Conservation (phyloP, 2,329 filamentous ascomycete genomes). For the Aureobasidium lini region DNA sequence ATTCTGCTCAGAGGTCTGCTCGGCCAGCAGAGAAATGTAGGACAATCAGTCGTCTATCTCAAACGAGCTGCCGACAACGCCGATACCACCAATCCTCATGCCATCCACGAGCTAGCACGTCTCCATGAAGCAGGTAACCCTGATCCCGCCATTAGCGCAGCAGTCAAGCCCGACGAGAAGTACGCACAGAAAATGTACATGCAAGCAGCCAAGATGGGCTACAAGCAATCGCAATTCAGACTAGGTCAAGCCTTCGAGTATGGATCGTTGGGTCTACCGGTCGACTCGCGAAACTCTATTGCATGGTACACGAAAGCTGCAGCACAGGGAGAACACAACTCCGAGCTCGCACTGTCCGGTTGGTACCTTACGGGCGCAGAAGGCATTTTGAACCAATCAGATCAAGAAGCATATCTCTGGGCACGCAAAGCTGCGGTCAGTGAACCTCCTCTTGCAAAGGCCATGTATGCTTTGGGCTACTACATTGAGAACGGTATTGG, state of each 20-base stretch:
- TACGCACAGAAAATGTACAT: slow-evolving; percentile 78
- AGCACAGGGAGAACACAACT: slow-evolving; percentile 87
- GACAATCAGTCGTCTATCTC: slow-evolving; percentile 85
- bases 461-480: slow-evolving; percentile 97
- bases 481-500: slow-evolving; percentile 95
- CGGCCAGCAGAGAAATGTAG: slow-evolving; percentile 73
- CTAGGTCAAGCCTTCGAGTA: slow-evolving; percentile 87
- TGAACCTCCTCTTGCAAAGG: slow-evolving; percentile 70
- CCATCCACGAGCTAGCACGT: slow-evolving; percentile 74
- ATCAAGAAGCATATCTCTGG: slow-evolving; percentile 96
- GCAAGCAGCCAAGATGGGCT: slow-evolving; percentile 79
- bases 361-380: slow-evolving; percentile 82
- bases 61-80: slow-evolving; percentile 86
- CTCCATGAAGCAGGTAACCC: slow-evolving; percentile 57
- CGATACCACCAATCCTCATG: slow-evolving; percentile 85
- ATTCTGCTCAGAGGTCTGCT: slow-evolving; percentile 87
- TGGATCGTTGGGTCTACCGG: slow-evolving; percentile 70
- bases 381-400: slow-evolving; percentile 80
- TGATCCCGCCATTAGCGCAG: slow-evolving; percentile 50
- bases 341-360: slow-evolving; percentile 55
- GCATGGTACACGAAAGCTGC: slow-evolving; percentile 91
- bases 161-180: slow-evolving; percentile 69
- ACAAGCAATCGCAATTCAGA: slow-evolving; percentile 90
- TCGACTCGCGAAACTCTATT: slow-evolving; percentile 79
- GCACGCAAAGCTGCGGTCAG: slow-evolving; percentile 85